A percentile compares a stretch with the other conserved stretches of the same genome.
Evolutionary conservation across 345 rosid species (phyloP).

Genomic region (Boechera stricta): DNA sequence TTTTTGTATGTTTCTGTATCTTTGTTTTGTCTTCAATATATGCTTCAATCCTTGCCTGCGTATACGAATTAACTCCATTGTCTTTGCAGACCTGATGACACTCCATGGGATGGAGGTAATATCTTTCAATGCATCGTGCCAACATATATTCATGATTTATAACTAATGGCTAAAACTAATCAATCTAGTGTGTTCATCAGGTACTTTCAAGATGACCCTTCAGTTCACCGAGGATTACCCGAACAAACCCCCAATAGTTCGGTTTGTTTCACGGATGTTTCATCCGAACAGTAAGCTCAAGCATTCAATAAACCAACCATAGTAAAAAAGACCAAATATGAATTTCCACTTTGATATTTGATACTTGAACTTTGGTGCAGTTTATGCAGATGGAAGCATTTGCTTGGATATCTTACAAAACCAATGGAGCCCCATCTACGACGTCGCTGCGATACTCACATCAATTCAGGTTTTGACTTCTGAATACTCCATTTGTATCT

Average conservation of each 20-base stretch:
- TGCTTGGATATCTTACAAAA: slow-evolving; percentile 81
- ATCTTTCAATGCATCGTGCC: not conserved
- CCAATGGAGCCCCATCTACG: slow-evolving; percentile 85
- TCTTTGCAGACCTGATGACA: slow-evolving; percentile 74
- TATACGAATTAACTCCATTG: slow-evolving; percentile 21
- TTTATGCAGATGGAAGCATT: slow-evolving; percentile 84
- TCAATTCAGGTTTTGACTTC: slow-evolving; percentile 66
- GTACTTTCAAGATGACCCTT: slow-evolving; percentile 75
- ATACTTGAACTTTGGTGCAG: slow-evolving; percentile 43
- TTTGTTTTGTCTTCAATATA: not conserved
- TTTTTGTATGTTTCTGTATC: not conserved
- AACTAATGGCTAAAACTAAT: not conserved
- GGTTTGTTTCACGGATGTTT: slow-evolving; percentile 80
- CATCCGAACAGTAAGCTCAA: slow-evolving; percentile 72
- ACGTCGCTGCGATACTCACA: slow-evolving; percentile 75
- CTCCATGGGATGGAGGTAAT: slow-evolving; percentile 90
- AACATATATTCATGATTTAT: not conserved
- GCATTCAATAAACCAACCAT: not conserved
- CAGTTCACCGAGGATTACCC: slow-evolving; percentile 79
- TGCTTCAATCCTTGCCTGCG: slow-evolving; percentile 3
- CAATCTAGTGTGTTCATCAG: slow-evolving; percentile 45
- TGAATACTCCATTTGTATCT: not conserved
- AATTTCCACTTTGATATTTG: not conserved
- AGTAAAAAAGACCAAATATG: not conserved
- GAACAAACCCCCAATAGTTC: slow-evolving; percentile 71